Base-by-base conservation (phyloP, 139 green algal genomes). In the Auxenochlorella pyrenoidosa region DNA sequence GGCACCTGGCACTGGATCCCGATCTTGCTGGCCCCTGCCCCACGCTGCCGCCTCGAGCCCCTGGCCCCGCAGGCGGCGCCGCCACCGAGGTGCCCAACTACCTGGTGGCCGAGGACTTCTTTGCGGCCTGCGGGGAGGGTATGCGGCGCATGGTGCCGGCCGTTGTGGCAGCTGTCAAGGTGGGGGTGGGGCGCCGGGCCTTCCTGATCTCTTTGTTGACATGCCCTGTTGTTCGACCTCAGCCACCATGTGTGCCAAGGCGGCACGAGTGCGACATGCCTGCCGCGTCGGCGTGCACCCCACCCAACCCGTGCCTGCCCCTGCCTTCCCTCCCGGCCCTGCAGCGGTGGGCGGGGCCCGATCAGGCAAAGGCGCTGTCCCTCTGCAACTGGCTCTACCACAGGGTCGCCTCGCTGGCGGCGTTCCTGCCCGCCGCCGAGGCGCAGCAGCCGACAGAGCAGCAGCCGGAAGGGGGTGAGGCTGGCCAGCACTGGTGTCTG, bases 21-120 rank as follows among this genome's bases (percentile, higher is more conserved):
- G 2, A 2, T 13, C 54, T 22, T 63, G 54, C 18, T 63, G 54
- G 54, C 12, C 21, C 28, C 15, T 43, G 68, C 72, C 72, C n/a
- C 34, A n/a, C 34, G 72, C 38, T 21, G 22, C 16, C 41, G 28
- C 43, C 28, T 41, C 41, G 10, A 26, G 21, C 40, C 34, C 34
- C 26, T 36, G 32, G 4, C 26, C 15, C 26, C 19, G 40, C 83
- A 82, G 71, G 38, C 41, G 73, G 75, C 32, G 66, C 83, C 15
- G 16, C 59, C 40, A 76, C 80, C 41, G 75, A 78, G 24, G 54
- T 91, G 51, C 54, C 51, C 2, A 18, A 76, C 41, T 91, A 90
- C 85, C 85, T 91, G 76, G 88, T 91, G 32, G 88, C 88, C 10
- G 88, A 90, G 70, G 88, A 91, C 76, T 87, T 87, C 15, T 90